A percentile compares a stretch with the other conserved stretches of the same genome.
Evolutionary conservation across 805 yeast species (phyloP).

Genomic region (Scheffersomyces ergatensis): DNA sequence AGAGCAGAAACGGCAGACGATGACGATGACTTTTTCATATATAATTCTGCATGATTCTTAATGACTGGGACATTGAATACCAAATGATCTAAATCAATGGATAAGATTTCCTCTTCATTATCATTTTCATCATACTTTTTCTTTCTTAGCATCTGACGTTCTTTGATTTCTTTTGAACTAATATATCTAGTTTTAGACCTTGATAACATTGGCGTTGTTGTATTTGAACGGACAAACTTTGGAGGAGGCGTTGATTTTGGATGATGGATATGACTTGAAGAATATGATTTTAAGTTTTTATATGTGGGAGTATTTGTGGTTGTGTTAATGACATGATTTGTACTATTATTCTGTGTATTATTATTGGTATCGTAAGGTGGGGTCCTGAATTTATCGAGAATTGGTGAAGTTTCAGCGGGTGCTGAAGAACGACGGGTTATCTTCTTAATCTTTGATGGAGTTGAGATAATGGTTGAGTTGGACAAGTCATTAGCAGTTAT

Average conservation of each 20-base stretch:
- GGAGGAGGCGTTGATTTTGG: slow-evolving; percentile 1
- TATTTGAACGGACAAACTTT: slow-evolving; percentile 5
- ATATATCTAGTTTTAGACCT: slow-evolving; percentile 31
- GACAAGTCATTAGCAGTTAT: not conserved
- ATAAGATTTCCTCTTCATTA: slow-evolving; percentile 36
- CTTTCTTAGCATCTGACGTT: slow-evolving; percentile 33
- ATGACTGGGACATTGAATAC: slow-evolving; percentile 45
- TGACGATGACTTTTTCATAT: slow-evolving; percentile 10
- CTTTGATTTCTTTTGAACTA: slow-evolving; percentile 36
- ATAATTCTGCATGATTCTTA: slow-evolving; percentile 32
- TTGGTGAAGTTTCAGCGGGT: not conserved
- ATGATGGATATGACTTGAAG: slow-evolving; percentile 8
- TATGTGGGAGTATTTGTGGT: not conserved
- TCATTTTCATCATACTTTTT: slow-evolving; percentile 41
- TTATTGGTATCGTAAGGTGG: not conserved
- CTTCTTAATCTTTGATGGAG: not conserved
- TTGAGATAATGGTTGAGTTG: not conserved
- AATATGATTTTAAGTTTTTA: slow-evolving; percentile 9
- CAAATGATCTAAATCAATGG: slow-evolving; percentile 33
- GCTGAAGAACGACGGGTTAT: not conserved
- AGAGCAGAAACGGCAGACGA: not conserved
- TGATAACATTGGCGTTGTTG: slow-evolving; percentile 15
- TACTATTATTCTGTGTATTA: not conserved
- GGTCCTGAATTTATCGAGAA: not conserved
- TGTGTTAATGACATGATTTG: not conserved